A percentile compares a stretch with the other conserved stretches of the same genome.
phyloP scores from a whole-genome alignment of 2,329 filamentous ascomycete genomes.

The Eutypa lata region DNA sequence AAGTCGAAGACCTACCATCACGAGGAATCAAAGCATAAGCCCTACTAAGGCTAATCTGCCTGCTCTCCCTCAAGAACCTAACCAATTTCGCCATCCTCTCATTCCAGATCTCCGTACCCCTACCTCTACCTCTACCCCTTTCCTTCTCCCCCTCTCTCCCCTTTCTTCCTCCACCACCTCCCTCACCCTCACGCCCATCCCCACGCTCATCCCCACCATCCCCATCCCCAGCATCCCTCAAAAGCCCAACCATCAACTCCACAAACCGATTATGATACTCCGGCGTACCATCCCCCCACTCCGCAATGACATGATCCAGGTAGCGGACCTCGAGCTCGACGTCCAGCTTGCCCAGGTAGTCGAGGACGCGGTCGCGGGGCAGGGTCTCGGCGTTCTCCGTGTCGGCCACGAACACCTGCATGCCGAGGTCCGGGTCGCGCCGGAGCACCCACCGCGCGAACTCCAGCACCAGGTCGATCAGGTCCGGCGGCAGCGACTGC shows the following conservation, averaged over 20 bases:
- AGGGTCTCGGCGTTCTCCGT: conserved; percentile 92
- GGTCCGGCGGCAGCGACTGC: conserved; percentile 81
- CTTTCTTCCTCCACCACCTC: not conserved
- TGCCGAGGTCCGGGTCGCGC: conserved; percentile 69
- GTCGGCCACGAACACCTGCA: conserved; percentile 92
- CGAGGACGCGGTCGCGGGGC: conserved; percentile 71
- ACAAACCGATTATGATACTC: conserved; percentile 86
- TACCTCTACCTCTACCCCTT: conserved; percentile 24
- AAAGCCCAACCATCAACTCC: conserved; percentile 58
- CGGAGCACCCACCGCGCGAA: conserved; percentile 86
- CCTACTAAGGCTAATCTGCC: conserved; percentile 75
- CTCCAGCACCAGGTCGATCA: conserved; percentile 87
- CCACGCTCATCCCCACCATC: not conserved
- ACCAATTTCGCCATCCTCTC: conserved; percentile 66
- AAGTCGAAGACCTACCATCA: conserved; percentile 58
- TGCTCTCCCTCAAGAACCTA: conserved; percentile 70
- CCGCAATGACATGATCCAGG: conserved; percentile 84
- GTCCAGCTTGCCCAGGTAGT: conserved; percentile 71
- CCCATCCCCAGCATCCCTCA: too few relatives aligned
- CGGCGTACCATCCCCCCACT: conserved; percentile 78
- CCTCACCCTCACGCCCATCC: conserved; percentile 12
- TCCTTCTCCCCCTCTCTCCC: conserved; percentile 29
- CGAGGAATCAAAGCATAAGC: conserved; percentile 75
- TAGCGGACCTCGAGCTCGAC: conserved; percentile 72
- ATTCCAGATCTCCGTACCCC: conserved; percentile 43